Evolutionary conservation across 257 asterid species (phyloP).

Genomic region (Fraxinus americana): DNA sequence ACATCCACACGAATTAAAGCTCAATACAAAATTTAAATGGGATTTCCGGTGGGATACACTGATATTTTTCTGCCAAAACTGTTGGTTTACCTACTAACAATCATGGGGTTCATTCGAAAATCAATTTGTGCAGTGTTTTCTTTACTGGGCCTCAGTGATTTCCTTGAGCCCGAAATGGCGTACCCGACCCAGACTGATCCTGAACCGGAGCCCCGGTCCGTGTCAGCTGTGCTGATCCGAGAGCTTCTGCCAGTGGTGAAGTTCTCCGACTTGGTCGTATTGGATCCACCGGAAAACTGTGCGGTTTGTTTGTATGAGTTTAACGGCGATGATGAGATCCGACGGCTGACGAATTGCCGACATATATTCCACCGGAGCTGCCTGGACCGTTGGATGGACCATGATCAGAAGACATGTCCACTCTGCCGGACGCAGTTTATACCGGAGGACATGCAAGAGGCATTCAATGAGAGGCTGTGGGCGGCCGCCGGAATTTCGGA

Average conservation of each 20-base stretch:
- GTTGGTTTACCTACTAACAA: slow-evolving; percentile 51
- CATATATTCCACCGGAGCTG: slow-evolving; percentile 64
- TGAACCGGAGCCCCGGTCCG: slow-evolving; percentile 33
- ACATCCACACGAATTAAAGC: not conserved
- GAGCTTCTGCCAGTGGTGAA: slow-evolving; percentile 63
- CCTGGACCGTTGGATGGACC: slow-evolving; percentile 82
- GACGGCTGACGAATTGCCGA: slow-evolving; percentile 57
- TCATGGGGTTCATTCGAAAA: slow-evolving; percentile 56
- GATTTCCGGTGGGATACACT: slow-evolving; percentile 82
- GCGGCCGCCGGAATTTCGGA: slow-evolving; percentile 51
- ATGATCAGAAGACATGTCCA: slow-evolving; percentile 76
- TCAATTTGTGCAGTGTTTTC: slow-evolving; percentile 39
- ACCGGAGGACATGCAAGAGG: slow-evolving; percentile 62
- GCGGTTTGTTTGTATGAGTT: slow-evolving; percentile 69
- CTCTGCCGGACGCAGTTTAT: slow-evolving; percentile 60
- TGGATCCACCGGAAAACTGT: slow-evolving; percentile 52
- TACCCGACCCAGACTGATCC: slow-evolving; percentile 17
- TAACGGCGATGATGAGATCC: slow-evolving; percentile 58
- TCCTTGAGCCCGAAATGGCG: slow-evolving; percentile 55
- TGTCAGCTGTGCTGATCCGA: slow-evolving; percentile 56
- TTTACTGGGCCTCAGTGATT: slow-evolving; percentile 60
- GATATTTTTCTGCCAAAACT: slow-evolving; percentile 77
- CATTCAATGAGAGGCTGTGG: slow-evolving; percentile 57
- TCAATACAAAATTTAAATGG: slow-evolving; percentile 43
- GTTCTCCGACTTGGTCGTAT: slow-evolving; percentile 39